Conservation (phyloP, 768 basidiomycete species). For the Boletus fagicola region DNA sequence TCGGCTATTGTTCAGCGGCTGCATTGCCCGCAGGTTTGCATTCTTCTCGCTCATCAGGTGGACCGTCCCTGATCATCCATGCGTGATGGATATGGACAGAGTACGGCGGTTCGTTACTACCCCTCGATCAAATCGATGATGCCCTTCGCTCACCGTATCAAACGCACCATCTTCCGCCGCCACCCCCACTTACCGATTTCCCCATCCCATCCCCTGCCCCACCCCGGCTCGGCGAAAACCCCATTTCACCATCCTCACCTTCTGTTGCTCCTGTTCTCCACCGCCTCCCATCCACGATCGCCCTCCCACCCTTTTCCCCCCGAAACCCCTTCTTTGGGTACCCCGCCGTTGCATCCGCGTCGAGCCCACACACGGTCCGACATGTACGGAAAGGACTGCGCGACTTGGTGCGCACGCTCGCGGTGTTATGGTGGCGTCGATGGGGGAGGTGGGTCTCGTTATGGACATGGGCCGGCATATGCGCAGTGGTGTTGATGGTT, state of each 20-base stretch:
- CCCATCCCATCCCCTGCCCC: background rate
- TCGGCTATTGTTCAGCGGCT: conserved; percentile 51
- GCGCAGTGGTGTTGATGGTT: conserved; percentile 31
- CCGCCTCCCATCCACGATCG: conserved; percentile 12
- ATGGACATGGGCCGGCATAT: conserved; percentile 27
- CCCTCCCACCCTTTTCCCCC: conserved; percentile 53
- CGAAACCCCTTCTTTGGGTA: conserved; percentile 79
- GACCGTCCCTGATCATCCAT: conserved; percentile 14
- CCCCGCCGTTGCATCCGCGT: conserved; percentile 41
- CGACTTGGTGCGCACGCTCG: conserved; percentile 63
- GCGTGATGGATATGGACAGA: conserved; percentile 43
- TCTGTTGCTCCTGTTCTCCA: background rate
- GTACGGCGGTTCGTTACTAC: conserved; percentile 61
- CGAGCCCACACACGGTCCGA: conserved; percentile 42
- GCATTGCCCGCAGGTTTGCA: conserved; percentile 50
- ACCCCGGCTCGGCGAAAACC: background rate
- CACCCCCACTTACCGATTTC: background rate
- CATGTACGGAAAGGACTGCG: conserved; percentile 68
- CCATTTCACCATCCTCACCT: background rate
- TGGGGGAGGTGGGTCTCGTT: conserved; percentile 45
- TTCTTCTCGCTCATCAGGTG: background rate
- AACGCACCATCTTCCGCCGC: conserved; percentile 5
- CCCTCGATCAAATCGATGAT: conserved; percentile 49
- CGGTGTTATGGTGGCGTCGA: conserved; percentile 61
- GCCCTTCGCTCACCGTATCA: conserved; percentile 35